Evolutionary conservation across 1,139 yeast species (phyloP).

Genomic region (Nakaseomyces sp.): DNA sequence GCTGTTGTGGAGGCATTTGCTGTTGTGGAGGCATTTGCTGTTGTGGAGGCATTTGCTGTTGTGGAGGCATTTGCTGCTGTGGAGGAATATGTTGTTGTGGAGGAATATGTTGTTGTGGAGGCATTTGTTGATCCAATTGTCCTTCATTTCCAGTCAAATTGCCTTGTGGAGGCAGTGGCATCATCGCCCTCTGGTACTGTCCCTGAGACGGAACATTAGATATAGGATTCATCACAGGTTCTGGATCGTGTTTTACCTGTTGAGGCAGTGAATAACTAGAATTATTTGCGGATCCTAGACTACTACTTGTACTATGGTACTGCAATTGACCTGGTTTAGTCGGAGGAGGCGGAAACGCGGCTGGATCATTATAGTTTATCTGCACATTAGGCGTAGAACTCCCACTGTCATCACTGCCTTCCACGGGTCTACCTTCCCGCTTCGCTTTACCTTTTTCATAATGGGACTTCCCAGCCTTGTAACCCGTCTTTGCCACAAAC

Average conservation of each 20-base stretch:
- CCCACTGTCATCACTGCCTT: slow-evolving; percentile 5
- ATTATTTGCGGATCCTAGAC: neutral
- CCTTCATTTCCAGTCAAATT: too few relatives aligned
- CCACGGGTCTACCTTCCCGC: slow-evolving; percentile 13
- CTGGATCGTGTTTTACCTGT: neutral
- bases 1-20: neutral
- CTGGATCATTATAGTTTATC: slow-evolving; percentile 31
- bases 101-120: neutral
- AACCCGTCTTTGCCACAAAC: slow-evolving; percentile 40
- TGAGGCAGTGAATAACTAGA: slow-evolving; percentile 6
- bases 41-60: neutral
- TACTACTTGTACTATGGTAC: slow-evolving; percentile 11
- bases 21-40: neutral
- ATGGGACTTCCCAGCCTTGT: slow-evolving; percentile 36
- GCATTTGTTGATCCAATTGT: neutral
- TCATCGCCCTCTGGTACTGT: neutral
- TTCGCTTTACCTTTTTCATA: slow-evolving; percentile 21
- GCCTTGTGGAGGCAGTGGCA: slow-evolving; percentile 1
- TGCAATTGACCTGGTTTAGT: slow-evolving; percentile 35
- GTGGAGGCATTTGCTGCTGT: slow-evolving; percentile 1
- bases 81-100: neutral
- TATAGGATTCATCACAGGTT: neutral
- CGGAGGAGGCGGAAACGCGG: slow-evolving; percentile 49
- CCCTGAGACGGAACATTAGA: neutral
- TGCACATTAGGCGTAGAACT: slow-evolving; percentile 1